Conservation (phyloP, 495 filamentous ascomycete genomes). For the Annulohypoxylon bovei region DNA sequence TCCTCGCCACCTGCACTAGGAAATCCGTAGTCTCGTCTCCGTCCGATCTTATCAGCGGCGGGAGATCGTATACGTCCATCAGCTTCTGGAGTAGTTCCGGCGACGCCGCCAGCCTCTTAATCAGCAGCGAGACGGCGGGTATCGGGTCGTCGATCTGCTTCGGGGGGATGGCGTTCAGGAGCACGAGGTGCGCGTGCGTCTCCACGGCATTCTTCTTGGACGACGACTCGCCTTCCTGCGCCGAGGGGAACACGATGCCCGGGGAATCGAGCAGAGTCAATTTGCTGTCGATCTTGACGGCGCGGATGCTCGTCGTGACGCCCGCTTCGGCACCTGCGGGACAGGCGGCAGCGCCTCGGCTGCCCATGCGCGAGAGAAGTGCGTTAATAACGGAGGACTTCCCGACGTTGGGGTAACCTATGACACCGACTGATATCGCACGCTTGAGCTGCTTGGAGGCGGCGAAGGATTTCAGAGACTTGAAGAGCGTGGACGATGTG, state of each 20-base stretch:
- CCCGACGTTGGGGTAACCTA: conserved; percentile 97
- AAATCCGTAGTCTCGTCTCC: conserved; percentile 91
- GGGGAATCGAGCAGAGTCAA: conserved; percentile 94
- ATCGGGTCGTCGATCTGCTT: conserved; percentile 93
- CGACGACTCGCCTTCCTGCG: conserved; percentile 34
- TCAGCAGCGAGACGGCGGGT: conserved; percentile 81
- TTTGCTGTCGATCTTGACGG: conserved; percentile 94
- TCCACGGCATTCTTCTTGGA: conserved; percentile 70
- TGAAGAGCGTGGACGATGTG: conserved; percentile 88
- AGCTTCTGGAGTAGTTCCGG: conserved; percentile 78
- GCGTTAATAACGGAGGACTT: conserved; percentile 98
- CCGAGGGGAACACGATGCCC: conserved; percentile 89
- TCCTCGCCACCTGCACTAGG: conserved; percentile 91
- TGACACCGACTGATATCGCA: conserved; percentile 89
- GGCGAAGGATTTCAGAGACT: conserved; percentile 90
- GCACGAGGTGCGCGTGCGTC: conserved; percentile 83
- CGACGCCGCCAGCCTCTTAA: conserved; percentile 78
- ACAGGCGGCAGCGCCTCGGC: conserved; percentile 71
- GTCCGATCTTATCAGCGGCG: conserved; percentile 70
- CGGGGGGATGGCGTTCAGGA: conserved; percentile 90
- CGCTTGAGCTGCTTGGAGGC: conserved; percentile 84
- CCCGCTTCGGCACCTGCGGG: conserved; percentile 93
- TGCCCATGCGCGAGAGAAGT: conserved; percentile 81
- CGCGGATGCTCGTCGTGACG: conserved; percentile 86
- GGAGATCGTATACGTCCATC: conserved; percentile 81